phyloP scores from a whole-genome alignment of 768 basidiomycete species.

The Dacryopinax primogenitus region DNA sequence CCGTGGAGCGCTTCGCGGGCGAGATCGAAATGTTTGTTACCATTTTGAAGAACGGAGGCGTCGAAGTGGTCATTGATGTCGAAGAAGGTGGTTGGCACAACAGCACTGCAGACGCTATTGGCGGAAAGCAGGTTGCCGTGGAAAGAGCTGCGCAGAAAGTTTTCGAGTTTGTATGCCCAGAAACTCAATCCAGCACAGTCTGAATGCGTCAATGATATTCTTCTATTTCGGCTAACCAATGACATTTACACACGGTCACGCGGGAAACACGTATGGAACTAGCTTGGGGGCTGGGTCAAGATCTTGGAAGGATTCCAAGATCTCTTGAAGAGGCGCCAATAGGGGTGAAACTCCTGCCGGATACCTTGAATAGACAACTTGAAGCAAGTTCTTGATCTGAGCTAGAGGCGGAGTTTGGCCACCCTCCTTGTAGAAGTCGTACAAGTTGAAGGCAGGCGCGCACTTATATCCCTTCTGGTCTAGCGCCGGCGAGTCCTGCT shows the following conservation, averaged over 20 bases:
- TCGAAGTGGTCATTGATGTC: background rate
- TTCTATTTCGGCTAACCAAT: too few species aligned
- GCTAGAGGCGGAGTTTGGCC: background rate
- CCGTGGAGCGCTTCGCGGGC: background rate
- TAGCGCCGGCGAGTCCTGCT: background rate
- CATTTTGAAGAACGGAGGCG: background rate
- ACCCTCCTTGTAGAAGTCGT: background rate
- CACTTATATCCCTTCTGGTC: background rate
- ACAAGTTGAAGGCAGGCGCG: background rate
- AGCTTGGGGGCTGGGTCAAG: background rate
- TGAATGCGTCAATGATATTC: too few species aligned
- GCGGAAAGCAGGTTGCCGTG: background rate
- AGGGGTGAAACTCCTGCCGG: background rate
- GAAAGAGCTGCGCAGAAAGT: background rate
- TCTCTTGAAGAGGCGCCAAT: background rate
- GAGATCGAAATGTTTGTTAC: background rate
- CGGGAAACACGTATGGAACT: background rate
- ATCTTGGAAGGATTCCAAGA: background rate
- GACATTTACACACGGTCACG: too few species aligned
- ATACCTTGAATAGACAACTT: background rate
- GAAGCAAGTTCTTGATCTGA: background rate
- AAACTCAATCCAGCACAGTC: too few species aligned
- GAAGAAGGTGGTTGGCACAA: background rate
- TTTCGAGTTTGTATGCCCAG: too few species aligned
- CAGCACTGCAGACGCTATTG: background rate